These are phyloP conservation scores for barley (Hordeum vulgare) DNA, from an alignment of 176 grass and related monocot species.

Conservation along the genomic window MorexV3_pseudomolecules_assembly NC_058518.1:44816857-44817356, in stretches of 20 bases:
- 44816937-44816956: background rate
- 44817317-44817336: too few species aligned
- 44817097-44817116: slow-evolving; percentile 77
- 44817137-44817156: slow-evolving; percentile 84
- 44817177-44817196: background rate
- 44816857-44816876: background rate
- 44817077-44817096: background rate
- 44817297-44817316: background rate
- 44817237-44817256: background rate
- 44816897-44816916: background rate
- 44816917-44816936: background rate
- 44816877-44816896: background rate
- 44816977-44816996: slow-evolving; percentile 2
- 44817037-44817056: slow-evolving; percentile 61
- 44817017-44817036: slow-evolving; percentile 83
- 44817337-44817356: background rate
- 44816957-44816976: background rate
- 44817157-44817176: slow-evolving; percentile 59
- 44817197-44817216: background rate
- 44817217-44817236: background rate
- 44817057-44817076: slow-evolving; percentile 46
- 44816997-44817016: slow-evolving; percentile 29
- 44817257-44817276: background rate
- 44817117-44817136: slow-evolving; percentile 68
- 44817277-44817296: background rate